Evolutionary conservation across 2,329 filamentous ascomycete species (phyloP).

Genomic region (Talaromyces rugulosus): DNA sequence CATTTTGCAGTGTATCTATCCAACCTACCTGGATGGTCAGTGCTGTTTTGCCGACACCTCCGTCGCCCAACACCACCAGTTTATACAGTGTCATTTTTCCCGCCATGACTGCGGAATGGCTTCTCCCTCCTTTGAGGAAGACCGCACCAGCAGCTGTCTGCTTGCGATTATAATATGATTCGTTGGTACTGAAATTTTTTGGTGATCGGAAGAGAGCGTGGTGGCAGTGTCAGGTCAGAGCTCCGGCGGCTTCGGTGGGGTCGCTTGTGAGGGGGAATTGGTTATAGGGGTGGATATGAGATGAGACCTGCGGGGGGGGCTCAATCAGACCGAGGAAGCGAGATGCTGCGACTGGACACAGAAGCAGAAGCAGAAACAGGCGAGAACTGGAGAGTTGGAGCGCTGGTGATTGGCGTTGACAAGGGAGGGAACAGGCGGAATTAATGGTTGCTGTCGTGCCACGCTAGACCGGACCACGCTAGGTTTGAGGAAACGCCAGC

Average conservation of each 20-base stretch:
- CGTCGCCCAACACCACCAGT: conserved; percentile 89
- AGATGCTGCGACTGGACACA: neutral
- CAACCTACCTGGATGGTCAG: conserved; percentile 72
- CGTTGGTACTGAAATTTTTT: no score
- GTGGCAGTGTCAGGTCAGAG: neutral
- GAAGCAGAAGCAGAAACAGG: neutral
- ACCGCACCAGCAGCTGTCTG: neutral
- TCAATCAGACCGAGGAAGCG: neutral
- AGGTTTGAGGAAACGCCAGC: neutral
- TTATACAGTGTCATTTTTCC: conserved; percentile 96
- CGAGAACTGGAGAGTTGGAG: no score
- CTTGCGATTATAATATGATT: neutral
- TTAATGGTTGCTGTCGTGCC: neutral
- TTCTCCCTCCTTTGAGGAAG: neutral
- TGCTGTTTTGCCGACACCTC: conserved; percentile 90
- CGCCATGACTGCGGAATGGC: conserved; percentile 60
- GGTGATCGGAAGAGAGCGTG: neutral
- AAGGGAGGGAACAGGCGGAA: neutral
- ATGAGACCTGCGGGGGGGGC: neutral
- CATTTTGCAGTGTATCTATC: no score
- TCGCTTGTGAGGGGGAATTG: neutral
- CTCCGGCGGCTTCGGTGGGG: conserved; percentile 3
- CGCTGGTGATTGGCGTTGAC: neutral
- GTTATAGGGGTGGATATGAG: neutral
- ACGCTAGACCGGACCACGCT: neutral